A percentile compares a stretch with the other conserved stretches of the same genome.
Conservation (phyloP, 257 asterid species). For the Capsicum rhomboideum region DNA sequence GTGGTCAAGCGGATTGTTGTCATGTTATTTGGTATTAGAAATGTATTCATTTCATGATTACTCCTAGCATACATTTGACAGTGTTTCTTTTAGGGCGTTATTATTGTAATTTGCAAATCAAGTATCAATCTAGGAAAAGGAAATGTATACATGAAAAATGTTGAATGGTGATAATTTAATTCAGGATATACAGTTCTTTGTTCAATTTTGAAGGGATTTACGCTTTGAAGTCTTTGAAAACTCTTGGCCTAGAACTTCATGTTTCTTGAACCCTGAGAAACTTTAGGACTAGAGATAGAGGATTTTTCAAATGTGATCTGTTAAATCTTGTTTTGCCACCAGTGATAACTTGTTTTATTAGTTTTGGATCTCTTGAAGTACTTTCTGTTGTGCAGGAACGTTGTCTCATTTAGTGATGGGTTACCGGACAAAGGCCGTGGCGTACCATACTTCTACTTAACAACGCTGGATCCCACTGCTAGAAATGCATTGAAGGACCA, state of each 20-base stretch:
- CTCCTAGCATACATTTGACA: background rate
- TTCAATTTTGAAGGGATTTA: background rate
- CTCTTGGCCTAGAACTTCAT: background rate
- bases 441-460: conserved; percentile 79
- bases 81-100: background rate
- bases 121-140: background rate
- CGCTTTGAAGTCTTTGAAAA: background rate
- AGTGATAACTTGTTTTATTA: background rate
- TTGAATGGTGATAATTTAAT: background rate
- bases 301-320: background rate
- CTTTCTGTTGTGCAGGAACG: conserved; percentile 46
- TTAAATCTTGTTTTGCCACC: background rate
- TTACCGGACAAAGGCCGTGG: conserved; percentile 60
- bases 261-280: background rate
- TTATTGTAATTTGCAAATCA: background rate
- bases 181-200: background rate
- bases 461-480: conserved; percentile 85
- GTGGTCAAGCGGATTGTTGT: background rate
- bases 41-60: background rate
- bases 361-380: background rate
- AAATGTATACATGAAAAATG: background rate
- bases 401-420: conserved; percentile 87
- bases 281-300: background rate
- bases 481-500: conserved; percentile 58
- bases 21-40: background rate